A percentile compares a stretch with the other conserved stretches of the same genome.
Conservation (phyloP, 768 basidiomycete genomes). For the Tylopilus vinaceipallidus region DNA sequence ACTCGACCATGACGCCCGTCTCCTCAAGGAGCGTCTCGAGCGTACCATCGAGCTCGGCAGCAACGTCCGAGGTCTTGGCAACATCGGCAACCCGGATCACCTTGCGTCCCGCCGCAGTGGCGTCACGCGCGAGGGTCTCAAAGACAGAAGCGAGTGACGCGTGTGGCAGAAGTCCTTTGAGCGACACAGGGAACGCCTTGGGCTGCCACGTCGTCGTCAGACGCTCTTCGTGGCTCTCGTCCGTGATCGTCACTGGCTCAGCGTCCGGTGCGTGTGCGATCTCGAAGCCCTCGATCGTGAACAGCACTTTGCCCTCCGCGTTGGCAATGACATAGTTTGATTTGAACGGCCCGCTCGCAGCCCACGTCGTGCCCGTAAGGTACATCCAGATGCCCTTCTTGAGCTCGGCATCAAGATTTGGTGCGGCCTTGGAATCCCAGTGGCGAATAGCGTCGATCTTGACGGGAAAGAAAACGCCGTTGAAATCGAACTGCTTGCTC, state of each 20-base stretch:
- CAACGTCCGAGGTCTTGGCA: slow-evolving; percentile 18
- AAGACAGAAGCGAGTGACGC: slow-evolving; percentile 17
- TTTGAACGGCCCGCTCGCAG: slow-evolving; percentile 21
- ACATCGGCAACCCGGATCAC: slow-evolving; percentile 27
- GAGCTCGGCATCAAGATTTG: slow-evolving; percentile 24
- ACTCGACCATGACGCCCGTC: slow-evolving; percentile 15
- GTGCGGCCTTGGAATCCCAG: slow-evolving; percentile 27
- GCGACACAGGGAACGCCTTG: slow-evolving; percentile 25
- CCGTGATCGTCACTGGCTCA: slow-evolving; percentile 25
- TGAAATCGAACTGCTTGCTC: slow-evolving; percentile 31
- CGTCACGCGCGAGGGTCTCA: slow-evolving; percentile 14
- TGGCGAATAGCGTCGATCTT: slow-evolving; percentile 31
- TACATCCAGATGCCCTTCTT: slow-evolving; percentile 32
- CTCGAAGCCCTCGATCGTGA: slow-evolving; percentile 36
- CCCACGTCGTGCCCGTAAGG: slow-evolving; percentile 24
- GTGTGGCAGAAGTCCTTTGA: slow-evolving; percentile 4
- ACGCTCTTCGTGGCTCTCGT: slow-evolving; percentile 25
- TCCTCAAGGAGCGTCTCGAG: slow-evolving; percentile 18
- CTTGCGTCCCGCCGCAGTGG: slow-evolving; percentile 19
- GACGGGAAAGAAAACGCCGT: slow-evolving; percentile 31
- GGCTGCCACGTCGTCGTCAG: slow-evolving; percentile 33
- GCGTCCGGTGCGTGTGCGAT: slow-evolving; percentile 32
- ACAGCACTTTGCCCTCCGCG: slow-evolving; percentile 28
- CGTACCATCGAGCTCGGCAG: slow-evolving; percentile 13
- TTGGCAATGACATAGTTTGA: slow-evolving; percentile 30